Conservation (phyloP, 1,284 basidiomycete species). For the Marasmius fiardii region DNA sequence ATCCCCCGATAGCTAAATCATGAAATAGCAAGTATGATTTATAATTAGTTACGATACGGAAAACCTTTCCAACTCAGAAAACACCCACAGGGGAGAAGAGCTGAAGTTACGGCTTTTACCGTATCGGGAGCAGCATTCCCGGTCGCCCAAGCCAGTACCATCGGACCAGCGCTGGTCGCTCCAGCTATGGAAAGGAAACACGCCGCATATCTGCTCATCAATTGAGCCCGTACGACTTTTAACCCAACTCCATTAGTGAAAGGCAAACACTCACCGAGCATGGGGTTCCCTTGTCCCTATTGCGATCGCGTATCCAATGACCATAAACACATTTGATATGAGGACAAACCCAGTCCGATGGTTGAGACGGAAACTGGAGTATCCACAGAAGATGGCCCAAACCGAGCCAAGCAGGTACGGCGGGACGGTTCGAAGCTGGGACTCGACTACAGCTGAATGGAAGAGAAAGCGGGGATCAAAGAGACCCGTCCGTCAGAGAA, state of each 20-base stretch:
- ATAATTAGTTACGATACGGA: too few relatives aligned
- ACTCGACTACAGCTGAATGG: conserved; percentile 33
- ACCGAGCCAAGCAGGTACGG: conserved; percentile 32
- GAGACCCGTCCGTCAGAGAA: too few relatives aligned
- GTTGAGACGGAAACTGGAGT: conserved; percentile 29
- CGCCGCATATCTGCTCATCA: conserved; percentile 33
- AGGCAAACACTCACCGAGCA: conserved; percentile 32
- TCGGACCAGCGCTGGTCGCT: conserved; percentile 29
- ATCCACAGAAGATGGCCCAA: conserved; percentile 30
- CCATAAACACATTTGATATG: conserved; percentile 27
- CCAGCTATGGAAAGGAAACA: conserved; percentile 37
- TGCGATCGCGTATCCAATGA: conserved; percentile 35
- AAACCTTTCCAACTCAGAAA: not conserved
- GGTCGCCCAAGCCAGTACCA: conserved; percentile 37
- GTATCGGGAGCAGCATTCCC: conserved; percentile 42
- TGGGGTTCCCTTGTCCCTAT: conserved; percentile 32
- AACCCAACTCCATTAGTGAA: too few relatives aligned
- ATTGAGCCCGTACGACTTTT: too few relatives aligned
- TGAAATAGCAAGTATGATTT: not conserved
- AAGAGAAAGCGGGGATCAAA: too few relatives aligned
- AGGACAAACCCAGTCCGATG: conserved; percentile 30
- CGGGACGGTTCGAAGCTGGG: conserved; percentile 38
- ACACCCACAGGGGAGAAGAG: conserved; percentile 33
- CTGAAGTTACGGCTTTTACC: conserved; percentile 35
- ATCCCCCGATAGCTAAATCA: conserved; percentile 27